phyloP scores from a whole-genome alignment of 148 eudicot genomes.

The Limonium bicolor region DNA sequence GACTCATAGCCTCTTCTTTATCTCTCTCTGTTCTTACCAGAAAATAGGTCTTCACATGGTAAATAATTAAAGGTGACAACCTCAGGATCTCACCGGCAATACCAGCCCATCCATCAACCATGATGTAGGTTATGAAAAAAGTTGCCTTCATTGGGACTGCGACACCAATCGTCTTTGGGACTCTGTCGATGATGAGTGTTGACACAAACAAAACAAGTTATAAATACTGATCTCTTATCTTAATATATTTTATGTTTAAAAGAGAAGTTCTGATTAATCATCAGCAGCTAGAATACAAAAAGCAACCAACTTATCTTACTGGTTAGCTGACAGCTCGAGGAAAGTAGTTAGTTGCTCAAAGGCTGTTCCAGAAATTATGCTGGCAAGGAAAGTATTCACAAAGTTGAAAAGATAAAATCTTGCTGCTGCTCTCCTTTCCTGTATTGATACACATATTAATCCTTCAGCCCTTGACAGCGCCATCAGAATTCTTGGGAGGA shows the following conservation, averaged over 20 bases:
- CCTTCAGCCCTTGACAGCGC: constrained; percentile 92
- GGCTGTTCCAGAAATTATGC: constrained; percentile 68
- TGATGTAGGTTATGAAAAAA: constrained; percentile 59
- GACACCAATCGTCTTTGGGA: constrained; percentile 47
- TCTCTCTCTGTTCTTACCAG: constrained; percentile 75
- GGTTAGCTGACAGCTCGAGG: constrained; percentile 32
- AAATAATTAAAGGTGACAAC: constrained; percentile 52
- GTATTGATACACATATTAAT: constrained; percentile 39
- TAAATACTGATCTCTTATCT: not conserved
- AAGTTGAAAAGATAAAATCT: constrained; percentile 82
- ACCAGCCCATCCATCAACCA: constrained; percentile 91
- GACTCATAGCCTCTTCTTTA: constrained; percentile 68
- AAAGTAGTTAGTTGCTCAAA: constrained; percentile 60
- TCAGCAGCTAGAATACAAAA: not conserved
- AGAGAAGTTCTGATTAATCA: too few species aligned
- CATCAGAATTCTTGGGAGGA: constrained; percentile 83
- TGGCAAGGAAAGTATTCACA: constrained; percentile 80
- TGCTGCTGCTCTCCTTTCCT: constrained; percentile 84
- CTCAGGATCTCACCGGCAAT: constrained; percentile 66
- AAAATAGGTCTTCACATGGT: constrained; percentile 61
- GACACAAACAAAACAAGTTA: not conserved
- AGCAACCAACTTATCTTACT: constrained; percentile 29
- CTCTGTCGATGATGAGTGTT: constrained; percentile 15
- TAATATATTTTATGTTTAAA: not conserved
- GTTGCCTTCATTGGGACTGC: constrained; percentile 79